A percentile compares a stretch with the other conserved stretches of the same genome.
Conservation (phyloP, 805 yeast species). For the Barnettozyma wickerhamii region DNA sequence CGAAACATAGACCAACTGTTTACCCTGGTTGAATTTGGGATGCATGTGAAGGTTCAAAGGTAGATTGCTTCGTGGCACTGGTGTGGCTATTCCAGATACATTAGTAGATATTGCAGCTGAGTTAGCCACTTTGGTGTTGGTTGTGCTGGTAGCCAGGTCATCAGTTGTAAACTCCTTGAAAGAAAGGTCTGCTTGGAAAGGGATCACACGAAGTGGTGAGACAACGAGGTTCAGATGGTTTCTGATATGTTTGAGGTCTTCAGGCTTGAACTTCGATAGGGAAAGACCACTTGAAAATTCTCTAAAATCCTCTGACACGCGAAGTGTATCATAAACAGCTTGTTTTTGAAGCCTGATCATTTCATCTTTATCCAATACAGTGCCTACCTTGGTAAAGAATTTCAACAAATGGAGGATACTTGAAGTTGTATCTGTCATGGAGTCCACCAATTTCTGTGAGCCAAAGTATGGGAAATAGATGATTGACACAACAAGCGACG, state of each 20-base stretch:
- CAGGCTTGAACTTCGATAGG: conserved; percentile 30
- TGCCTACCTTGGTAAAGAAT: conserved; percentile 7
- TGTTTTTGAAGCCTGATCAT: conserved; percentile 23
- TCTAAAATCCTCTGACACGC: conserved; percentile 37
- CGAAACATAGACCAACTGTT: conserved; percentile 24
- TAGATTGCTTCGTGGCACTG: conserved; percentile 29
- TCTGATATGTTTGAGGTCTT: conserved; percentile 32
- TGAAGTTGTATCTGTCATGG: conserved; percentile 23
- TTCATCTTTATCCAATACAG: conserved; percentile 14
- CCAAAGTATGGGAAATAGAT: conserved; percentile 38
- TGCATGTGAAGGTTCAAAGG: conserved; percentile 4
- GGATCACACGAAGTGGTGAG: conserved; percentile 38
- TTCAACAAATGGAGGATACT: conserved; percentile 25
- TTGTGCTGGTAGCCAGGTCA: neutral
- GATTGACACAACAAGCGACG: conserved; percentile 33
- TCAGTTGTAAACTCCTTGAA: conserved; percentile 3
- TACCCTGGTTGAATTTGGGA: conserved; percentile 4
- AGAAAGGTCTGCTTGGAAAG: conserved; percentile 22
- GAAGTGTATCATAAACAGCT: conserved; percentile 30
- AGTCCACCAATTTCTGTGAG: conserved; percentile 28
- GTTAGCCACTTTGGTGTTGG: conserved; percentile 2
- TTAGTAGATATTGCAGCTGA: conserved; percentile 3
- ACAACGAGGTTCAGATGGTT: conserved; percentile 38
- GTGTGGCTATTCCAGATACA: conserved; percentile 27
- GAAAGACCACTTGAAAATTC: conserved; percentile 39